Percentiles rank a stretch among this genome's conserved stretches.
Conservation (phyloP, 768 basidiomycete species). For the Naganishia randhawae region DNA sequence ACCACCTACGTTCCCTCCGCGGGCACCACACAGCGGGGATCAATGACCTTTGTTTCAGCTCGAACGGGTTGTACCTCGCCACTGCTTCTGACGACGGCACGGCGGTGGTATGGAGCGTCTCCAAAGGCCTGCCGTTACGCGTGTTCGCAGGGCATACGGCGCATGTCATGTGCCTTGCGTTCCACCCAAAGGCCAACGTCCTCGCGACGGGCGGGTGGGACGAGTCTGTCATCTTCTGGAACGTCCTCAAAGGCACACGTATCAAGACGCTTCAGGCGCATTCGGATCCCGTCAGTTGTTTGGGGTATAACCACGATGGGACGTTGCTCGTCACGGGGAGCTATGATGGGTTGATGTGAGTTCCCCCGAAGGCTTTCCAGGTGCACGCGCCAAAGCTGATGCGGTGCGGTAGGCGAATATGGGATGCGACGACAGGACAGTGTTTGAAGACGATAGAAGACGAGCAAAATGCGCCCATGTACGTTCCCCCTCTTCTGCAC, state of each 20-base stretch:
- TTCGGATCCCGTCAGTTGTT: slow-evolving; percentile 92
- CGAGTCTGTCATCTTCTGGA: slow-evolving; percentile 96
- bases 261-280: slow-evolving; percentile 88
- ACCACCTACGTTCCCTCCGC: slow-evolving; percentile 54
- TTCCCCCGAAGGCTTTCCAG: slow-evolving; percentile 17
- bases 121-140: slow-evolving; percentile 54
- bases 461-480: slow-evolving; percentile 73
- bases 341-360: slow-evolving; percentile 95
- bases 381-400: not conserved
- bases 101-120: slow-evolving; percentile 74
- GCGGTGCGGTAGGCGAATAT: slow-evolving; percentile 68
- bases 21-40: slow-evolving; percentile 61
- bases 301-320: slow-evolving; percentile 90
- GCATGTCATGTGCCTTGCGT: slow-evolving; percentile 90
- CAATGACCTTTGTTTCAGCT: slow-evolving; percentile 85
- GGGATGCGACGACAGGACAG: slow-evolving; percentile 96
- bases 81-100: slow-evolving; percentile 92
- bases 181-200: slow-evolving; percentile 82
- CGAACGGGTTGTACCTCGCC: slow-evolving; percentile 74
- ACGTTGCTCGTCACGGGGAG: slow-evolving; percentile 90
- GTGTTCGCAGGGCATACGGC: slow-evolving; percentile 81
- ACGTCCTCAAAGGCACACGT: slow-evolving; percentile 80
- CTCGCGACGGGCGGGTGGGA: slow-evolving; percentile 92
- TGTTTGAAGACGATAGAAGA: slow-evolving; percentile 95
- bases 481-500: not conserved